Percentiles rank a stretch among this genome's conserved stretches.
phyloP scores from a whole-genome alignment of 1,284 basidiomycete genomes.

The Mrakiaceae sp. region DNA sequence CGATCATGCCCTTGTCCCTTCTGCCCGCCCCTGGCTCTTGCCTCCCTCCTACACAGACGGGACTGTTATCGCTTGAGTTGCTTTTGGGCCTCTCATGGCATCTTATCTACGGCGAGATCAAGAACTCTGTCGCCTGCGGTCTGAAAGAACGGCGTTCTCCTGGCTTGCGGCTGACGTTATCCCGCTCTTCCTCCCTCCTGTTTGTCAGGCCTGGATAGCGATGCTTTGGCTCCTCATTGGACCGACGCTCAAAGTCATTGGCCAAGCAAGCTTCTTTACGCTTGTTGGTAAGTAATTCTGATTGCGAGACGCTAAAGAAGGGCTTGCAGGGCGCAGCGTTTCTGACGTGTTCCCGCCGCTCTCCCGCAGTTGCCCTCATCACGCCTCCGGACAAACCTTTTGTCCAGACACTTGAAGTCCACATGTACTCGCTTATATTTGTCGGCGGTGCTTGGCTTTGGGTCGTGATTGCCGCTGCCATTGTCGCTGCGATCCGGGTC shows the following conservation, averaged over 20 bases:
- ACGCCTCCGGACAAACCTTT: conserved; percentile 11
- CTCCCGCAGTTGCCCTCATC: not conserved
- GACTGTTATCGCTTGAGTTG: too few relatives aligned
- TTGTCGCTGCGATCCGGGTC: conserved; percentile 3
- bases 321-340: not conserved
- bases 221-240: conserved; percentile 11
- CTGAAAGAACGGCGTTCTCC: too few relatives aligned
- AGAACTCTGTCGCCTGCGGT: too few relatives aligned
- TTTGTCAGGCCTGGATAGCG: conserved; percentile 7
- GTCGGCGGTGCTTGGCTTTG: conserved; percentile 12
- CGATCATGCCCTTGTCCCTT: too few relatives aligned
- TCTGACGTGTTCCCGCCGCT: not conserved
- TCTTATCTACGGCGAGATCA: too few relatives aligned
- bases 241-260: not conserved
- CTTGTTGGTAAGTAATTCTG: conserved; percentile 8
- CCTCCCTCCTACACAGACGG: too few relatives aligned
- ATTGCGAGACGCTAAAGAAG: not conserved
- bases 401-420: conserved; percentile 8
- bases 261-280: conserved; percentile 13
- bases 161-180: too few relatives aligned
- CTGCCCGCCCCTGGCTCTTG: too few relatives aligned
- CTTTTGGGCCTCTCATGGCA: too few relatives aligned
- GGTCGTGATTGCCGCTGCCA: conserved; percentile 11
- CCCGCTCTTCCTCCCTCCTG: too few relatives aligned
- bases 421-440: conserved; percentile 9